Evolutionary conservation across 2,329 filamentous ascomycete species (phyloP).

Genomic region (Fusarium sp.): DNA sequence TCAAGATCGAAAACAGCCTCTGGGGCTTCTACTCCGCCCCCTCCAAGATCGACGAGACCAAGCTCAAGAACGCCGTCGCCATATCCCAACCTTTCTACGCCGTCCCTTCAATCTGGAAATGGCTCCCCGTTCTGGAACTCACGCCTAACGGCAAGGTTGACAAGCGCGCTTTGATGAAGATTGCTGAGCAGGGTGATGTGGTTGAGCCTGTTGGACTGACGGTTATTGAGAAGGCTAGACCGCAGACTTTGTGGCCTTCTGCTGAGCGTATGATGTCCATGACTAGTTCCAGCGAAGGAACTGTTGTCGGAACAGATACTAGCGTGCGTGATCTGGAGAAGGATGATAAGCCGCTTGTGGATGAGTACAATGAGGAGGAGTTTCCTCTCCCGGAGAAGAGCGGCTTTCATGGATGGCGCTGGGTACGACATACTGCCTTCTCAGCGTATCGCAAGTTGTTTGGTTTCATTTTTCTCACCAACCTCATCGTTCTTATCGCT

Average conservation of each 20-base stretch:
- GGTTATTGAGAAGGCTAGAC: background rate
- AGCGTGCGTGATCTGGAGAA: slow-evolving; percentile 19
- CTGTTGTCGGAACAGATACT: background rate
- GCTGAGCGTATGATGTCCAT: slow-evolving; percentile 11
- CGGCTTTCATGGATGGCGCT: slow-evolving; percentile 34
- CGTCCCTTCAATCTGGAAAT: slow-evolving; percentile 24
- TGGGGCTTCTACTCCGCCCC: slow-evolving; percentile 31
- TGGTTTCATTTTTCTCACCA: slow-evolving; percentile 27
- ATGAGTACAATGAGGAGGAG: slow-evolving; percentile 18
- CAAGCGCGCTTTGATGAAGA: slow-evolving; percentile 13
- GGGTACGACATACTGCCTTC: slow-evolving; percentile 26
- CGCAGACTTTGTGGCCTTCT: slow-evolving; percentile 13
- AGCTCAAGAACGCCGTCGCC: slow-evolving; percentile 8
- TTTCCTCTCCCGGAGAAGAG: slow-evolving; percentile 24
- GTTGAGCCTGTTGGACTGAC: background rate
- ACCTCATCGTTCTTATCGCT: slow-evolving; percentile 22
- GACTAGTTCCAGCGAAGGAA: slow-evolving; percentile 1
- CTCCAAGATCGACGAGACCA: slow-evolving; percentile 13
- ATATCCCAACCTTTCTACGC: slow-evolving; percentile 32
- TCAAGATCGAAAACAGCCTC: slow-evolving; percentile 17
- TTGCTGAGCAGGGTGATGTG: background rate
- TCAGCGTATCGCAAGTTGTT: slow-evolving; percentile 37
- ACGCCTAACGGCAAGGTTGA: slow-evolving; percentile 35
- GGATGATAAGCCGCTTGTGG: slow-evolving; percentile 4
- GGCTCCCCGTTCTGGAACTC: slow-evolving; percentile 22